Conservation (phyloP, 768 basidiomycete species). For the Suillus subluteus region DNA sequence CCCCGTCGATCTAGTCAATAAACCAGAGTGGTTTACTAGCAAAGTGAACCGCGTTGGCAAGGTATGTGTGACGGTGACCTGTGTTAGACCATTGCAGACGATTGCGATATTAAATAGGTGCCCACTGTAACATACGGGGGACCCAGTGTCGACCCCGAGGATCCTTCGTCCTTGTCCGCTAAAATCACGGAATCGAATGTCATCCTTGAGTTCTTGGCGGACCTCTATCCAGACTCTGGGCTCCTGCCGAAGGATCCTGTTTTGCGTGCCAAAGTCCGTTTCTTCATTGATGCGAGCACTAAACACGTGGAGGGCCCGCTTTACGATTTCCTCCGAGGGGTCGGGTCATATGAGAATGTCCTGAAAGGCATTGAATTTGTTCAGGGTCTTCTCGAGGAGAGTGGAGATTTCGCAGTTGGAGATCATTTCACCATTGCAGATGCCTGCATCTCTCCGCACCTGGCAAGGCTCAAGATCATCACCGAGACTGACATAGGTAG, state of each 20-base stretch:
- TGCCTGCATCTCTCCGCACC: constrained; percentile 57
- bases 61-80: constrained; percentile 34
- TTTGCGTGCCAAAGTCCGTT: constrained; percentile 55
- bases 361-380: constrained; percentile 46
- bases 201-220: constrained; percentile 65
- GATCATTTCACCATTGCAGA: constrained; percentile 62
- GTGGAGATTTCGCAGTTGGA: constrained; percentile 39
- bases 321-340: constrained; percentile 33
- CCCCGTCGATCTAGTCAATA: constrained; percentile 60
- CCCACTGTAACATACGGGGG: constrained; percentile 64
- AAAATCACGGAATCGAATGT: constrained; percentile 66
- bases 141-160: constrained; percentile 50
- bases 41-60: constrained; percentile 66
- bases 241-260: constrained; percentile 58
- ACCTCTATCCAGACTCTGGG: constrained; percentile 47
- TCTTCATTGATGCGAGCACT: constrained; percentile 58
- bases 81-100: neutral
- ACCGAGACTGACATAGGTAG: constrained; percentile 44
- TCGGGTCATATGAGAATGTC: constrained; percentile 42
- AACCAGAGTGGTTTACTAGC: constrained; percentile 66
- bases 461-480: constrained; percentile 46
- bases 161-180: constrained; percentile 54
- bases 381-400: constrained; percentile 52
- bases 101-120: constrained; percentile 37
- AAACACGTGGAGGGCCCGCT: constrained; percentile 29